A percentile compares a stretch with the other conserved stretches of the same genome.
phyloP scores from a whole-genome alignment of 164 flowering plant genomes.

The Paratinospora sagittata region DNA sequence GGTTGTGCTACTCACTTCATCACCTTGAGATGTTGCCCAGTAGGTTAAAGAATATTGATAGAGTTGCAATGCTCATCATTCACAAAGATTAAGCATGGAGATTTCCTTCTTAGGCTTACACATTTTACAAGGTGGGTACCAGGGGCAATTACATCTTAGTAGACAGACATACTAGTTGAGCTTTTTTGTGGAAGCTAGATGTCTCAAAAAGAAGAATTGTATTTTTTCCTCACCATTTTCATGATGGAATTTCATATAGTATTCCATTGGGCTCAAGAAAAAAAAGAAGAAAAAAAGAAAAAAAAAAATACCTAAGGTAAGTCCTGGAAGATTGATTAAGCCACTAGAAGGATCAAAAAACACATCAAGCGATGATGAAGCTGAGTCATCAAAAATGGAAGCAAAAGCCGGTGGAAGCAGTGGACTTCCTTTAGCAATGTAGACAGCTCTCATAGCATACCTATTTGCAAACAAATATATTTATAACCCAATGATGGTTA shows the following conservation, averaged over 20 bases:
- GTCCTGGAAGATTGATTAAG: constrained; percentile 66
- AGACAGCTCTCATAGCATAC: constrained; percentile 93
- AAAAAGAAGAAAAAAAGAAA: too few relatives aligned
- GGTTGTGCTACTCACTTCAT: too few relatives aligned
- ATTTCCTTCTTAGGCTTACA: neutral
- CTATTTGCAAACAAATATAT: constrained; percentile 26
- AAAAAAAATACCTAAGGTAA: constrained; percentile 62
- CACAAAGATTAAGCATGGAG: neutral
- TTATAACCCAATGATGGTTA: constrained; percentile 4
- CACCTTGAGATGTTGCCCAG: too few relatives aligned
- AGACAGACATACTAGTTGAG: neutral
- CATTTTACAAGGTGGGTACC: neutral
- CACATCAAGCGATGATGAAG: constrained; percentile 94
- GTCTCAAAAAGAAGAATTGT: too few relatives aligned
- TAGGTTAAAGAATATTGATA: too few relatives aligned
- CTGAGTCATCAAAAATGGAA: constrained; percentile 87
- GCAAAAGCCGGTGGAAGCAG: constrained; percentile 94
- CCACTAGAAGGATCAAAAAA: constrained; percentile 92
- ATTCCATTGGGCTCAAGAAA: neutral
- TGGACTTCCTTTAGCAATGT: constrained; percentile 91
- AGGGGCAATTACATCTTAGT: neutral
- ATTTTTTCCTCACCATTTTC: too few relatives aligned
- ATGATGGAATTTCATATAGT: neutral
- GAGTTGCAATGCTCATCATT: neutral
- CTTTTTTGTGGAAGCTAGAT: too few relatives aligned